These are phyloP conservation scores for Phaffia australis DNA, from an alignment of 768 basidiomycete genomes.

Conservation along the genomic window DNA sequence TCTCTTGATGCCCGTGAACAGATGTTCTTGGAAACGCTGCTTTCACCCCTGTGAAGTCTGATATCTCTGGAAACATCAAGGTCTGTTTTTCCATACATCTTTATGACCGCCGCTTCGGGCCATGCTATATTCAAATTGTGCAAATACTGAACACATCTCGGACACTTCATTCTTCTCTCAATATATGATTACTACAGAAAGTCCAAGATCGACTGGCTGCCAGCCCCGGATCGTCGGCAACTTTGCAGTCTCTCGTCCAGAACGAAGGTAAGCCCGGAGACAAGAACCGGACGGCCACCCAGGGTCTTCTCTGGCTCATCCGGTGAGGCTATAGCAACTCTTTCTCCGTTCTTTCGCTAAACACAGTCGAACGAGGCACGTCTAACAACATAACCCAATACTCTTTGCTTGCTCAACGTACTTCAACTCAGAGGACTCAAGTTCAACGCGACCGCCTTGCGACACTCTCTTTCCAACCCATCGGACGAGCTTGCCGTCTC, in stretches of 20 bases:
- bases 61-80: constrained; percentile 81
- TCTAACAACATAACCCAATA: neutral
- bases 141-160: neutral
- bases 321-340: constrained; percentile 33
- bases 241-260: constrained; percentile 70
- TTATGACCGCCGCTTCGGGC: neutral
- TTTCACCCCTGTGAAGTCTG: constrained; percentile 69
- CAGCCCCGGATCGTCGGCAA: constrained; percentile 52
- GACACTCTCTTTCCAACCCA: constrained; percentile 56
- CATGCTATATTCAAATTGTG: neutral
- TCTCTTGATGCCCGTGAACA: constrained; percentile 33
- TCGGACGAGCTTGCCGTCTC: constrained; percentile 56
- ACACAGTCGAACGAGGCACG: neutral
- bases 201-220: constrained; percentile 67
- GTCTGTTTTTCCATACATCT: constrained; percentile 42
- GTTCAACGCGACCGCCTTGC: constrained; percentile 66
- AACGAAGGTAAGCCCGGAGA: constrained; percentile 59
- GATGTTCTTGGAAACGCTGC: constrained; percentile 78
- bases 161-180: neutral
- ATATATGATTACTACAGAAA: constrained; percentile 52
- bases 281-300: constrained; percentile 78
- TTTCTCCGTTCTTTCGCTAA: neutral
- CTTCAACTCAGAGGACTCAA: constrained; percentile 54
- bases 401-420: neutral
- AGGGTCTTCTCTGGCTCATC: constrained; percentile 87